phyloP scores from a whole-genome alignment of 1,284 basidiomycete species.

The Xerocomus tenax region DNA sequence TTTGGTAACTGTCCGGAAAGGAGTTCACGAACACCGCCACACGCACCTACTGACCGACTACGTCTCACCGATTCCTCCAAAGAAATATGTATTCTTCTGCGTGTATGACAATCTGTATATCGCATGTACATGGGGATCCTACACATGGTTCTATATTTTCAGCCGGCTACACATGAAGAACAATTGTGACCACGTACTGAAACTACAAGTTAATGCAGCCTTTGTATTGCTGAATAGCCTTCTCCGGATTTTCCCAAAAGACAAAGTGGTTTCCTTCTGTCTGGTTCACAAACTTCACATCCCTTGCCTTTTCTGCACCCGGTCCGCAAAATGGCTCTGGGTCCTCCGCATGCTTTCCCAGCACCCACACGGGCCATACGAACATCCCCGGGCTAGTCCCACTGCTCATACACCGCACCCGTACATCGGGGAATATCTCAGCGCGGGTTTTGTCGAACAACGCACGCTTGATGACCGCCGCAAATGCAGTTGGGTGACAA shows the following conservation, averaged over 20 bases:
- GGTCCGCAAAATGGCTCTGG: conserved; percentile 13
- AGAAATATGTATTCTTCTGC: too few species aligned
- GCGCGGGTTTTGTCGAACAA: conserved; percentile 19
- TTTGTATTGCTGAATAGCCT: conserved; percentile 17
- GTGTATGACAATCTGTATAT: too few species aligned
- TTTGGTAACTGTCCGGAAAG: neutral
- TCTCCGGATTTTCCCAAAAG: conserved; percentile 27
- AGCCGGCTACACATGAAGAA: too few species aligned
- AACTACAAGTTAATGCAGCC: neutral
- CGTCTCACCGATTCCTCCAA: too few species aligned
- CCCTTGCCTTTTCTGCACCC: conserved; percentile 20
- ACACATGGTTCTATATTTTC: too few species aligned
- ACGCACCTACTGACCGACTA: too few species aligned
- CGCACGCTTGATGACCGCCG: conserved; percentile 14
- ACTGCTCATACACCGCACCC: conserved; percentile 20
- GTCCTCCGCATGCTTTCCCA: conserved; percentile 8
- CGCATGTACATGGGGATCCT: too few species aligned
- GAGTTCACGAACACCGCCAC: neutral
- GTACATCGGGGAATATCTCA: conserved; percentile 13
- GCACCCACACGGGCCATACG: conserved; percentile 15
- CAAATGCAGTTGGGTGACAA: conserved; percentile 11
- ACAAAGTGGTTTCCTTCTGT: conserved; percentile 26
- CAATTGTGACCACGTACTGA: neutral
- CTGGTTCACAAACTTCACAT: conserved; percentile 13
- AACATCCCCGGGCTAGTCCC: conserved; percentile 13